Percentiles rank a stretch among this genome's conserved stretches.
These are phyloP conservation scores for Phytopythium aichiense DNA, from an alignment of 352 stramenopile genomes.

Conservation along the genomic window DNA sequence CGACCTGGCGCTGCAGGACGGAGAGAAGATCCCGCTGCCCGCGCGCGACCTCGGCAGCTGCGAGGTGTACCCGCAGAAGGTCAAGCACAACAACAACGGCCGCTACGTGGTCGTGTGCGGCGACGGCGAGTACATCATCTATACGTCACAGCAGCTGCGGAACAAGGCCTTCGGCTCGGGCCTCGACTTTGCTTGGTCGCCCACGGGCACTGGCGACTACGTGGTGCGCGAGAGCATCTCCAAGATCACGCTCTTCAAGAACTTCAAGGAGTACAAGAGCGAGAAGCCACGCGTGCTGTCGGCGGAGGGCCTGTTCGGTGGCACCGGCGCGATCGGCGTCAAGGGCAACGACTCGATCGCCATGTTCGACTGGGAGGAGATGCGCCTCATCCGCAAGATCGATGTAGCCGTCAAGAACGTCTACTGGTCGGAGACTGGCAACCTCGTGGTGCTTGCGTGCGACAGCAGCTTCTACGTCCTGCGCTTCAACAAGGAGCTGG, in stretches of 20 bases:
- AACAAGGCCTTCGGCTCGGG: conserved; percentile 97
- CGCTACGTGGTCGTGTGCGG: conserved; percentile 98
- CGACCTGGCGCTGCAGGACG: conserved; percentile 77
- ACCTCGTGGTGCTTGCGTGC: conserved; percentile 94
- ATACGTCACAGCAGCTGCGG: conserved; percentile 94
- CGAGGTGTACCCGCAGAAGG: conserved; percentile 97
- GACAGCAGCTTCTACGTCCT: conserved; percentile 97
- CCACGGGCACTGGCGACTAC: conserved; percentile 97
- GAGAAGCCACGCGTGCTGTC: conserved; percentile 93
- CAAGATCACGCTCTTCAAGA: conserved; percentile 97
- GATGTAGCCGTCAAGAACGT: conserved; percentile 96
- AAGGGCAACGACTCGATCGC: conserved; percentile 95
- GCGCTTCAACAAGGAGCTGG: conserved; percentile 89
- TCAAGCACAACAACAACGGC: conserved; percentile 99
- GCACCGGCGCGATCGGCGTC: conserved; percentile 92
- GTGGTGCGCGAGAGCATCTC: conserved; percentile 96
- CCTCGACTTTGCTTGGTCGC: conserved; percentile 98
- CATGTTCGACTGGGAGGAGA: conserved; percentile 99
- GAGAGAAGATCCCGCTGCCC: conserved; percentile 82
- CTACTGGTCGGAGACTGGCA: conserved; percentile 97
- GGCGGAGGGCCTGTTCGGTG: conserved; percentile 96
- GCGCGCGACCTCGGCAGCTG: conserved; percentile 94
- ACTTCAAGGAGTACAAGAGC: conserved; percentile 97
- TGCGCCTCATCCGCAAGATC: conserved; percentile 97
- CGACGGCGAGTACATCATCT: conserved; percentile 99